Percentiles rank a stretch among this genome's conserved stretches.
Evolutionary conservation across 2,329 filamentous ascomycete genomes (phyloP).

Genomic region (Raffaelea ambrosiae): DNA sequence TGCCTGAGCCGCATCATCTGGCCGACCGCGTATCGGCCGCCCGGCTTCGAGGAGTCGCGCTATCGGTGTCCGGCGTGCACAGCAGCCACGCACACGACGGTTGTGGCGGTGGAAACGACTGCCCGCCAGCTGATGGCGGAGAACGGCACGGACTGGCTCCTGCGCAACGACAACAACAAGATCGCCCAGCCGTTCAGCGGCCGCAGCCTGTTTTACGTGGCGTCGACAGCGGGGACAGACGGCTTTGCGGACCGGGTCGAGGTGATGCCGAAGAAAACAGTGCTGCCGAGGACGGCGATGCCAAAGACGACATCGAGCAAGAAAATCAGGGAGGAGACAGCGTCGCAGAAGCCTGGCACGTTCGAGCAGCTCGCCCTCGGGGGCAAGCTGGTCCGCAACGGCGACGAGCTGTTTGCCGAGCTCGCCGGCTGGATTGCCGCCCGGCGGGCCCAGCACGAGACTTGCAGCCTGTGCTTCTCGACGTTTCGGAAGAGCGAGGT

Average conservation of each 20-base stretch:
- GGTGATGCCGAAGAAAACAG: constrained; percentile 1
- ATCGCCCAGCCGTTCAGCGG: constrained; percentile 28
- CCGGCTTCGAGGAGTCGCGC: constrained; percentile 16
- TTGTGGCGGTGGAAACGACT: constrained; percentile 27
- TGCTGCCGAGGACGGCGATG: constrained; percentile 8
- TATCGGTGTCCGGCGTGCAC: constrained; percentile 35
- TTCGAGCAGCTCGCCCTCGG: constrained; percentile 18
- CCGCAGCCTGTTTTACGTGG: constrained; percentile 17
- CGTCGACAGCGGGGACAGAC: constrained; percentile 24
- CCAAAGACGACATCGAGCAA: too few relatives aligned
- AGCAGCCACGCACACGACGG: constrained; percentile 21
- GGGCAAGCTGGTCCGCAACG: constrained; percentile 32
- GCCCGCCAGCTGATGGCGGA: constrained; percentile 27
- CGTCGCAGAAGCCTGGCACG: too few relatives aligned
- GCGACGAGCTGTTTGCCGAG: constrained; percentile 21
- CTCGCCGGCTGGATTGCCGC: constrained; percentile 28
- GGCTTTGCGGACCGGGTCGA: constrained; percentile 15
- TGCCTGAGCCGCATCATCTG: constrained; percentile 39
- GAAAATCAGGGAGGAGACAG: neutral
- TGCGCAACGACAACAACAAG: constrained; percentile 28
- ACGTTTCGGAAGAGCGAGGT: constrained; percentile 25
- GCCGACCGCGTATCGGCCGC: constrained; percentile 32
- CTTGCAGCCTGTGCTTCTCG: constrained; percentile 38
- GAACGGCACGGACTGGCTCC: constrained; percentile 34
- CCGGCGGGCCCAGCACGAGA: constrained; percentile 26